Evolutionary conservation across 2,329 filamentous ascomycete species (phyloP), one percentile per base, ranked within the genome.

Genomic region (Ascochyta fabae): DNA sequence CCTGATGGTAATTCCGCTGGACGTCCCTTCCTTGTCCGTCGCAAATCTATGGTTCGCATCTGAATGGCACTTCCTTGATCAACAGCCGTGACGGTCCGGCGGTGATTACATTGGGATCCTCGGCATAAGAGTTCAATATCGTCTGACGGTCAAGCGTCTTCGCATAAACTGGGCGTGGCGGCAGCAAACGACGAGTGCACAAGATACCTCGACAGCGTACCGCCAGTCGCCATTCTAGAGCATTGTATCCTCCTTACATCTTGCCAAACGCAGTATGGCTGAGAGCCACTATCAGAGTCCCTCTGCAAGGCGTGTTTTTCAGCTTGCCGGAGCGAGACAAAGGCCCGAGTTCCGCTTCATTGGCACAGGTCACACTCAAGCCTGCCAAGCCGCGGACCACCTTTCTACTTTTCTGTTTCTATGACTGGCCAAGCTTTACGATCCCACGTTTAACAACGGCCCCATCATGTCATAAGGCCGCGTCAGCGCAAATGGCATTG

Each of bases 351-450:
- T 38, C 43, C 55, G 50, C 47, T 56, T 60, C 56, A 70, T 70
- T 72, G 68, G 70, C 65, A 52, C 58, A 67, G 61, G 64, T 66
- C 62, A 65, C 64, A 63, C 62, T 66, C 65, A 68, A 70, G 65
- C 65, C 66, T 58, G 70, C 71, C 70, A 72, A 71, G 71, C 54
- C 56, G 53, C 57, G 66, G 29, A 64, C 71, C 62, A 19, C 19
- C 3, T 19, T 19, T 19, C 19, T 19, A 65, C 65, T 61, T 62
- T 62, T 61, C 58, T 62, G 66, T 70, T 73, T 70, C 64, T 51
- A 65, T 60, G 57, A 55, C 53, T 52, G 55, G 69, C 67, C 70
- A 72, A 71, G 67, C 41, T 60, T 56, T 41, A 48, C 43, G 61
- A 62, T 51, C 27, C 58, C 47, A 44, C 56, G 53, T 57, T 58